Evolutionary conservation across 257 asterid species (phyloP).

Genomic region (Salvia miltiorrhiza): DNA sequence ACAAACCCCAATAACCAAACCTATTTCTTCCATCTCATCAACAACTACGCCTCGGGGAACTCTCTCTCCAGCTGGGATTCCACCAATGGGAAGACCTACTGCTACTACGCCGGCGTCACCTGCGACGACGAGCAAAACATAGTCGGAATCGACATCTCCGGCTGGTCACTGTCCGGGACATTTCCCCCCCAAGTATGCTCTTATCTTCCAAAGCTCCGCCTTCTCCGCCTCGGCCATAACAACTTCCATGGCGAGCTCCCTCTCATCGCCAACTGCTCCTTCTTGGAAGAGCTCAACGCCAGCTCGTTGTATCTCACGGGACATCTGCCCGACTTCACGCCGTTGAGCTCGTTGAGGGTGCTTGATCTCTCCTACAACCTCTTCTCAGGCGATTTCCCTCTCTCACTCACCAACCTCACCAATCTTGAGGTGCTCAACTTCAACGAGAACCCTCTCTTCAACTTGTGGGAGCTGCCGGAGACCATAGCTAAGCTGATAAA

Average conservation of each 20-base stretch:
- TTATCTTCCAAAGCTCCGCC: slow-evolving; percentile 49
- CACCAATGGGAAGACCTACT: slow-evolving; percentile 21
- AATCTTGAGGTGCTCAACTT: slow-evolving; percentile 52
- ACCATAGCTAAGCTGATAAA: slow-evolving; percentile 39
- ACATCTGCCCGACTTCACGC: slow-evolving; percentile 65
- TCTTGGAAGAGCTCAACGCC: slow-evolving; percentile 55
- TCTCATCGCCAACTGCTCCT: slow-evolving; percentile 46
- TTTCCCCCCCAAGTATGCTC: slow-evolving; percentile 62
- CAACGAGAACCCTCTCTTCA: slow-evolving; percentile 51
- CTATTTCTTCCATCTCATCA: slow-evolving; percentile 47
- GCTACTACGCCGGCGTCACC: slow-evolving; percentile 54
- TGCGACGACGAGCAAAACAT: slow-evolving; percentile 52
- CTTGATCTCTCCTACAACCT: slow-evolving; percentile 68
- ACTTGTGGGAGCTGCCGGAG: slow-evolving; percentile 62
- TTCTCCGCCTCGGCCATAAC: slow-evolving; percentile 53
- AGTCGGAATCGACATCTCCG: slow-evolving; percentile 49
- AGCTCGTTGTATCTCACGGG: slow-evolving; percentile 41
- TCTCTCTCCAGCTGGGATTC: slow-evolving; percentile 52
- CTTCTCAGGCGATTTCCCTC: slow-evolving; percentile 67
- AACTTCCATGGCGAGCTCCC: slow-evolving; percentile 52
- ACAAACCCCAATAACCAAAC: slow-evolving; percentile 29
- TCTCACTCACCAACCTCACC: slow-evolving; percentile 62
- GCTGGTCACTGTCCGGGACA: slow-evolving; percentile 60
- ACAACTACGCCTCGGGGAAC: slow-evolving; percentile 40
- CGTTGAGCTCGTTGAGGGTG: slow-evolving; percentile 35